A percentile compares a stretch with the other conserved stretches of the same genome.
These are phyloP conservation scores for Tritrichomonas foetus DNA, from an alignment of 208 protist genomes.

Conservation along the genomic window DNA sequence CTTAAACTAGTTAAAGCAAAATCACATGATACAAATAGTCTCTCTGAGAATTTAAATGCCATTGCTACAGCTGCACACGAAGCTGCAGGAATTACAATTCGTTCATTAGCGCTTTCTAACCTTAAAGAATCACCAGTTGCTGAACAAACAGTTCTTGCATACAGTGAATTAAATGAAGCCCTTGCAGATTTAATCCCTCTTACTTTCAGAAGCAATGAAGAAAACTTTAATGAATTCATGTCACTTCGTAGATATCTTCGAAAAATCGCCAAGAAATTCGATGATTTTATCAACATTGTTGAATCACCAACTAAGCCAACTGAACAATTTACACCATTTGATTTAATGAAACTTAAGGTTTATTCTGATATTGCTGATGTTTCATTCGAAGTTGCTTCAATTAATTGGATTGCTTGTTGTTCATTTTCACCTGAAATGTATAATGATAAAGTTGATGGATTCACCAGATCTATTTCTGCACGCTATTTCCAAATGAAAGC, in stretches of 20 bases:
- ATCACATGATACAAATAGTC: no score
- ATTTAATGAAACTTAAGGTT: not conserved
- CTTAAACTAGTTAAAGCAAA: no score
- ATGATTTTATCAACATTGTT: not conserved
- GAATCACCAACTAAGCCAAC: not conserved
- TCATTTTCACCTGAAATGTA: not conserved
- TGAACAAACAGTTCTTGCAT: no score
- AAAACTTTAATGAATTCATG: not conserved
- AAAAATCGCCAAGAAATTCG: constrained; percentile 30
- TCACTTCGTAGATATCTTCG: not conserved
- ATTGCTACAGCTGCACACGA: no score
- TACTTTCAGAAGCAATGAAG: not conserved
- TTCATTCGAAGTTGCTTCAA: not conserved
- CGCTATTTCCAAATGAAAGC: not conserved
- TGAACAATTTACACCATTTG: not conserved
- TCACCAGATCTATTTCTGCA: not conserved
- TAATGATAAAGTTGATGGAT: not conserved
- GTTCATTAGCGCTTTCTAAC: no score
- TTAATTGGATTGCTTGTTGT: not conserved
- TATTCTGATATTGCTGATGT: not conserved
- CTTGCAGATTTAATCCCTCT: no score
- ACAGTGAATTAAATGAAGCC: no score
- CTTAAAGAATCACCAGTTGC: no score
- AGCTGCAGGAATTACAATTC: no score
- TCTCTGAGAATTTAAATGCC: no score